phyloP scores from a whole-genome alignment of 176 grass and related monocot species.

The Zoysia pacifica region DNA sequence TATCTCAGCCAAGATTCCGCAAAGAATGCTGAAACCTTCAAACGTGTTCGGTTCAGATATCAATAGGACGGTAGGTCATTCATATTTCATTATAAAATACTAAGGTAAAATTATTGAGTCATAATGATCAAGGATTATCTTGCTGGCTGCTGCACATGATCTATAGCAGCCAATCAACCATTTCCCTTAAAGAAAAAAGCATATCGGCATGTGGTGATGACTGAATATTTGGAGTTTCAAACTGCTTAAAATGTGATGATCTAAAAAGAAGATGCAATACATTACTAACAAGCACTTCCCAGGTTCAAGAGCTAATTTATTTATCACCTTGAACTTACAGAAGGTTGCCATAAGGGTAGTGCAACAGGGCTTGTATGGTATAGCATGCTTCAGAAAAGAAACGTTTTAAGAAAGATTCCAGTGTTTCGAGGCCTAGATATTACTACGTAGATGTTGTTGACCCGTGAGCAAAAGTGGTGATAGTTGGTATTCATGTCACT shows the following conservation, averaged over 20 bases:
- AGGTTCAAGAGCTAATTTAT: constrained; percentile 81
- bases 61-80: constrained; percentile 54
- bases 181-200: not conserved
- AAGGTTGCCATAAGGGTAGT: constrained; percentile 77
- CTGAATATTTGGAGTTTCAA: not conserved
- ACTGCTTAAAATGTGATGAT: not conserved
- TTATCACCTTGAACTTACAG: constrained; percentile 84
- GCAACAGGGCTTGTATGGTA: constrained; percentile 61
- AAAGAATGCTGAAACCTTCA: constrained; percentile 55
- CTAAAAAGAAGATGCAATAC: constrained; percentile 1
- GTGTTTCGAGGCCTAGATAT: constrained; percentile 82
- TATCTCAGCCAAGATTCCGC: constrained; percentile 92
- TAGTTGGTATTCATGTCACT: constrained; percentile 91
- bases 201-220: constrained; percentile 1
- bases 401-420: constrained; percentile 82
- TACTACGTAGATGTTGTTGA: constrained; percentile 70
- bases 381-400: constrained; percentile 90
- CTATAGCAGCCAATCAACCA: not conserved
- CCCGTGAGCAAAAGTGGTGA: constrained; percentile 65
- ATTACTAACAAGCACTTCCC: constrained; percentile 14
- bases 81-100: constrained; percentile 10
- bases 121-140: not conserved
- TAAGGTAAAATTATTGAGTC: not conserved
- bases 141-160: not conserved
- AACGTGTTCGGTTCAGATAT: constrained; percentile 66